These are phyloP conservation scores for Vitis hybrid DNA, from an alignment of 177 flowering plant genomes.

Conservation along the genomic window DNA sequence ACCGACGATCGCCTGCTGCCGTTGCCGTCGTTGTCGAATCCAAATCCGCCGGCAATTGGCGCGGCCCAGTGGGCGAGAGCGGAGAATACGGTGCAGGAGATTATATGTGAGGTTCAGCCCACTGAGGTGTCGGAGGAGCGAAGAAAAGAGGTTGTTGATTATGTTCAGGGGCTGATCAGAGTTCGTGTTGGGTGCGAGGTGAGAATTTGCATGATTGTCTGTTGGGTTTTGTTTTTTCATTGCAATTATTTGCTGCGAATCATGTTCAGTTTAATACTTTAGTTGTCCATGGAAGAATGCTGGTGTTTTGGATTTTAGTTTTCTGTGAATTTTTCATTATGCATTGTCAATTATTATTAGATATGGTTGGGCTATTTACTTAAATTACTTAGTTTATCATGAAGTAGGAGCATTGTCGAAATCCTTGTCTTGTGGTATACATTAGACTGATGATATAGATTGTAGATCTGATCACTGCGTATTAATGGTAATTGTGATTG, in stretches of 20 bases:
- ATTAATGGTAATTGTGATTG: too few relatives aligned
- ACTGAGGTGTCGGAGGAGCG: slow-evolving; percentile 66
- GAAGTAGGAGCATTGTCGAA: too few relatives aligned
- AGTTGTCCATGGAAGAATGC: background rate
- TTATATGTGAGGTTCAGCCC: slow-evolving; percentile 70
- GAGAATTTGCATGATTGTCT: slow-evolving; percentile 7
- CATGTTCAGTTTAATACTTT: background rate
- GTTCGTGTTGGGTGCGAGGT: slow-evolving; percentile 63
- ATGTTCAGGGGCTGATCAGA: slow-evolving; percentile 62
- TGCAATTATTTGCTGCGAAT: background rate
- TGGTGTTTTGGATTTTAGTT: too few relatives aligned
- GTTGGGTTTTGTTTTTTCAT: background rate
- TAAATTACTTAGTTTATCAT: too few relatives aligned
- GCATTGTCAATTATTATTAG: too few relatives aligned
- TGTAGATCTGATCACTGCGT: too few relatives aligned
- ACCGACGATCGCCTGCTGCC: slow-evolving; percentile 20
- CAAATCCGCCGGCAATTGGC: slow-evolving; percentile 29
- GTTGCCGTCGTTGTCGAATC: slow-evolving; percentile 18
- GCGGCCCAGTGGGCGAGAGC: slow-evolving; percentile 48
- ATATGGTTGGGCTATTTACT: too few relatives aligned
- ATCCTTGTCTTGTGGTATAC: too few relatives aligned
- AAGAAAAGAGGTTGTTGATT: slow-evolving; percentile 65
- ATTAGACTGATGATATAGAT: too few relatives aligned
- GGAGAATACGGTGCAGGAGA: slow-evolving; percentile 49
- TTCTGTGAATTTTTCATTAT: too few relatives aligned